Percentiles rank a stretch among this genome's conserved stretches.
Evolutionary conservation across 1,139 yeast species (phyloP).

Genomic region (Debaryomyces fabryi): DNA sequence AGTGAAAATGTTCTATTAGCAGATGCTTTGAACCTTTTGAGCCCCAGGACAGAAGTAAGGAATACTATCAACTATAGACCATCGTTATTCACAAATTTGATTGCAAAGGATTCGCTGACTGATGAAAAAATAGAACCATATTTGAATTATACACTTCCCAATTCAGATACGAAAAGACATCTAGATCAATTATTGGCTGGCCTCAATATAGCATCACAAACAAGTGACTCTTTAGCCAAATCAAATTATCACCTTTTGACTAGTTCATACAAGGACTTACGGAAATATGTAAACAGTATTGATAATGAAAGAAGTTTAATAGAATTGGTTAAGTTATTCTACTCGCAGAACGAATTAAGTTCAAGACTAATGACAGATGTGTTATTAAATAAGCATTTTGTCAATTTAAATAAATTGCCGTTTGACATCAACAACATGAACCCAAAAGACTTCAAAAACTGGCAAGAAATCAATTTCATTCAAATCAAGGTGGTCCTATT

Average conservation of each 20-base stretch:
- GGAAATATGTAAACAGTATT: slow-evolving; percentile 25
- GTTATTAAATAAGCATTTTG: slow-evolving; percentile 31
- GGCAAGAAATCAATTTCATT: slow-evolving; percentile 16
- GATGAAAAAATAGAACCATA: slow-evolving; percentile 12
- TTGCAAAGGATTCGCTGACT: slow-evolving; percentile 32
- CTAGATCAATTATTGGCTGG: slow-evolving; percentile 13
- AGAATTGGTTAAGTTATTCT: slow-evolving; percentile 31
- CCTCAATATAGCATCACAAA: slow-evolving; percentile 6
- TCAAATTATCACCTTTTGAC: slow-evolving; percentile 16
- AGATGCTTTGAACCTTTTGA: slow-evolving; percentile 44
- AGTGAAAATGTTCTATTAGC: slow-evolving; percentile 34
- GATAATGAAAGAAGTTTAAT: slow-evolving; percentile 27
- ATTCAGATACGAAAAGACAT: slow-evolving; percentile 10
- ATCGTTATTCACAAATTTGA: slow-evolving; percentile 35
- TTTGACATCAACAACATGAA: slow-evolving; percentile 18
- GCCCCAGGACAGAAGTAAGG: slow-evolving; percentile 21
- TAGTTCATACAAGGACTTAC: slow-evolving; percentile 24
- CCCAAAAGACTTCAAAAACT: slow-evolving; percentile 9
- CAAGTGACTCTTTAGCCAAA: slow-evolving; percentile 14
- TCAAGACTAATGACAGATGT: slow-evolving; percentile 30
- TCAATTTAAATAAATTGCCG: slow-evolving; percentile 27
- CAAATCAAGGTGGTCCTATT: slow-evolving; percentile 36
- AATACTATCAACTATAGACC: slow-evolving; percentile 30
- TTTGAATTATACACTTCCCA: slow-evolving; percentile 11
- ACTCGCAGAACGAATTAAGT: slow-evolving; percentile 29